These are phyloP conservation scores for Pseudevernia furfuracea DNA, from an alignment of 495 filamentous ascomycete genomes.

Conservation along the genomic window DNA sequence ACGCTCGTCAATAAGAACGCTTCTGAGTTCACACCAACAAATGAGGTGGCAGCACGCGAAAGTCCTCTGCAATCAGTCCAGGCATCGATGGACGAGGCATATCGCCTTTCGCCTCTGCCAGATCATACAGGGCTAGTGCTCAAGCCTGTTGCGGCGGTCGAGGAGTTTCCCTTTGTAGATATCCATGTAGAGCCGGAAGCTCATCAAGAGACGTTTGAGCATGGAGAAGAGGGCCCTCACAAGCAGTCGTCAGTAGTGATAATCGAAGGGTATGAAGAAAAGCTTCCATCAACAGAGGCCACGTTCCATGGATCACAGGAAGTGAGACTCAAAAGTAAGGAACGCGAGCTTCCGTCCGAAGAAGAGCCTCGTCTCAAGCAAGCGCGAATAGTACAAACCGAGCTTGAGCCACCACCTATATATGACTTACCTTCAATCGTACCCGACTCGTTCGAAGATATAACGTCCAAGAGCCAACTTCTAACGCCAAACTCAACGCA, in stretches of 20 bases:
- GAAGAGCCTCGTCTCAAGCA: not conserved
- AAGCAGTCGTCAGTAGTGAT: not conserved
- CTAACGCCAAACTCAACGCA: conserved; percentile 19
- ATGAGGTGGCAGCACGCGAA: not conserved
- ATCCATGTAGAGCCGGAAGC: not conserved
- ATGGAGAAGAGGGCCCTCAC: not conserved
- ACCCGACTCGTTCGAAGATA: conserved; percentile 5
- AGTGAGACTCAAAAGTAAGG: not conserved
- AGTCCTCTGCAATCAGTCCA: not conserved
- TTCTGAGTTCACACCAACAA: not conserved
- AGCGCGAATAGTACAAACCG: not conserved
- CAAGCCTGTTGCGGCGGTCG: not conserved
- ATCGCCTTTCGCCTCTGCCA: not conserved
- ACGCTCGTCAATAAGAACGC: not conserved
- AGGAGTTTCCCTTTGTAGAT: not conserved
- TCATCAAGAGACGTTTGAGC: not conserved
- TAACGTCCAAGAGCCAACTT: conserved; percentile 13
- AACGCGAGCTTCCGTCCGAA: not conserved
- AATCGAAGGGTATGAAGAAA: not conserved
- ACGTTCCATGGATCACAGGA: not conserved
- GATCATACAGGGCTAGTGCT: not conserved
- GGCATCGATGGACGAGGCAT: not conserved
- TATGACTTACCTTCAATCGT: conserved; percentile 12
- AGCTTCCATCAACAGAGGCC: not conserved
- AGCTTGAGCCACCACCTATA: not conserved